Base-by-base conservation (phyloP, 2,329 filamentous ascomycete species). In the Elsinoe ampelina region DNA sequence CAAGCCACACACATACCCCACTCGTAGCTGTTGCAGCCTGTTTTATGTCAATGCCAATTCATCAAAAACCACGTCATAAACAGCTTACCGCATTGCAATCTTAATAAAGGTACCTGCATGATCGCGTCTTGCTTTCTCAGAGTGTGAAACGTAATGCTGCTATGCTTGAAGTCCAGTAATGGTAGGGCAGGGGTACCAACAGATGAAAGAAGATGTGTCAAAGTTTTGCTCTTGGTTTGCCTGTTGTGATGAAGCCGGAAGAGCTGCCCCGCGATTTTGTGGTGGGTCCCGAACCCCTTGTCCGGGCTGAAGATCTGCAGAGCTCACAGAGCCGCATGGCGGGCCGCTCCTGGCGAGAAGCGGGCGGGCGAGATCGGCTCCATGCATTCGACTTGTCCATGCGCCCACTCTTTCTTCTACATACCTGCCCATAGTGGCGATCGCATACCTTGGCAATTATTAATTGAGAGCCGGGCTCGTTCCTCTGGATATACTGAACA, bases 1-100 rank as follows among this genome's bases (percentile, higher is more conserved):
- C 15, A 43, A 32, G 54, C 19, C 32, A 19, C 17, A 20, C 32
- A 61, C 75, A 63, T 72, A 84, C 82, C 93, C 93, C 93, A 98
- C 76, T 96, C 93, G 71, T 98, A 98, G 72, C 91, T 96, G 73
- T 97, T 97, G 68, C 95, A 89, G 68, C 92, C 93, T 86, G 60
- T n/a, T 59, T 55, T 35, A 36, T n/a, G 58, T 63, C 57, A 66
- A 60, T 15, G 13, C 13, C 36, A 32, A 20, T 32, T 2, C 20
- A 2, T 11, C 30, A 12, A n/a, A 5, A 36, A 41, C 12, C 32
- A 15, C 52, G 55, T 17, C 15, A 30, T 15, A 2, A 8, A 12
- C 32, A 15, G 47, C 68, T 63, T 71, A 85, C 82, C 81, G 75
- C 87, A 91, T 71, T 87, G 84, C 63, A 97, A 83, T 64, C 89